Base-by-base conservation (phyloP, 345 rosid genomes). In the Geranium rotundifolium region DNA sequence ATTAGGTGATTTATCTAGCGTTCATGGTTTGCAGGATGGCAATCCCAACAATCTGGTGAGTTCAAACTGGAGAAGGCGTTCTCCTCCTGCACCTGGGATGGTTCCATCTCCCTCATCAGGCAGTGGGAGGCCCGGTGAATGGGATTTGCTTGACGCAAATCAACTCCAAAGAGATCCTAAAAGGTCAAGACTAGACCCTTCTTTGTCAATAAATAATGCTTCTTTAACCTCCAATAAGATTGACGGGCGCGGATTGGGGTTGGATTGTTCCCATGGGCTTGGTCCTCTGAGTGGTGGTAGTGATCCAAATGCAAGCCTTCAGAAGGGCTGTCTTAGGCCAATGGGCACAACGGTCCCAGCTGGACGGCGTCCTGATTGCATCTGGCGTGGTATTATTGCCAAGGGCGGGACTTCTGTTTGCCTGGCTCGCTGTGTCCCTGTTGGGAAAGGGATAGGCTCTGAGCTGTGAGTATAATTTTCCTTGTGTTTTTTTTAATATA, bases 361-460 rank as follows among this genome's bases (percentile, higher is more conserved):
- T 4, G 79, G 81, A 63, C 67, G 75, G 8, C 68, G 67, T 76
- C 52, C 64, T 69, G 95, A 88, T 74, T 80, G 29, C 71, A 81
- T 82, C 54, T 86, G 93, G 93, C 80, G 93, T 29, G 93, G 93
- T 34, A 63, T 79, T 50, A 79, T 86, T 76, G 89, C 89, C 5
- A 86, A 86, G 76, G 93, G 93, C 63, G 93, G 93, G 72, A 84
- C 84, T 5, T 84, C 84, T 57, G 89, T 86, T 63, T 86, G 93
- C 68, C 80, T 73, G 67, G 87, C 89, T 56, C 87, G 93, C 63
- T 86, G 93, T 65, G 79, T 86, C 52, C 87, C 85, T 39, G 62
- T 80, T 4, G 87, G 85, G 55, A 82, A 77, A 67, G 80, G 82
- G 64, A 72, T 77, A 57, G 81, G 70, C 29, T 67, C 70, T 27